Conservation (phyloP, 257 asterid genomes). For the Nemophila menziesii region DNA sequence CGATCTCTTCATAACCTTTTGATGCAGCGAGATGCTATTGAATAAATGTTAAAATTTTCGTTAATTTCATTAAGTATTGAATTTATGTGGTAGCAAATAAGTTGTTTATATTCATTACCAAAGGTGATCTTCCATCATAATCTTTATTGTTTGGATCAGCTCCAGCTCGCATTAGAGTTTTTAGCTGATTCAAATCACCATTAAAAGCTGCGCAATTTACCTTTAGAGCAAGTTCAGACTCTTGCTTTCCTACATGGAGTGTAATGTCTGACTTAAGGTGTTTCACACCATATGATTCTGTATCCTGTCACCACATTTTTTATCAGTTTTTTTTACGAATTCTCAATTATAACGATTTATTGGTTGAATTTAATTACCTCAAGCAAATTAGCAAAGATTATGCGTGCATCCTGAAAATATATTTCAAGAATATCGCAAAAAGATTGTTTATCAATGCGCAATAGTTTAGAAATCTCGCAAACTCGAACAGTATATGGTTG, state of each 20-base stretch:
- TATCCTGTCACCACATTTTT: conserved; percentile 32
- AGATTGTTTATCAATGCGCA: conserved; percentile 83
- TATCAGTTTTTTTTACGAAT: conserved; percentile 1
- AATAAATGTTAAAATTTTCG: not conserved
- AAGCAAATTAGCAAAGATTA: conserved; percentile 59
- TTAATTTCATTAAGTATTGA: not conserved
- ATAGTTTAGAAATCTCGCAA: conserved; percentile 60
- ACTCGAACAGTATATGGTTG: conserved; percentile 96
- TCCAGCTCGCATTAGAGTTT: conserved; percentile 65
- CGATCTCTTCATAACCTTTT: conserved; percentile 63
- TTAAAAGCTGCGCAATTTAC: conserved; percentile 73
- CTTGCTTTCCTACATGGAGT: conserved; percentile 66
- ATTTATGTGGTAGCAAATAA: not conserved
- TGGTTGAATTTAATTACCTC: conserved; percentile 39
- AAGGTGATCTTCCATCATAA: conserved; percentile 79
- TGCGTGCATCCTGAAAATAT: conserved; percentile 81
- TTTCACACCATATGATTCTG: conserved; percentile 60
- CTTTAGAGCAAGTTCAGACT: conserved; percentile 83
- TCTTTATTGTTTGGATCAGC: conserved; percentile 84
- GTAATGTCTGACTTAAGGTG: conserved; percentile 71
- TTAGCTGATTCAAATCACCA: conserved; percentile 72
- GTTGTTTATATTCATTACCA: conserved; percentile 29
- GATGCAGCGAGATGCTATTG: conserved; percentile 94
- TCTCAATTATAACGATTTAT: not conserved
- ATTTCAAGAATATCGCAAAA: conserved; percentile 72